Conservation (phyloP, 2,329 filamentous ascomycete genomes). For the Fusarium beomiforme region DNA sequence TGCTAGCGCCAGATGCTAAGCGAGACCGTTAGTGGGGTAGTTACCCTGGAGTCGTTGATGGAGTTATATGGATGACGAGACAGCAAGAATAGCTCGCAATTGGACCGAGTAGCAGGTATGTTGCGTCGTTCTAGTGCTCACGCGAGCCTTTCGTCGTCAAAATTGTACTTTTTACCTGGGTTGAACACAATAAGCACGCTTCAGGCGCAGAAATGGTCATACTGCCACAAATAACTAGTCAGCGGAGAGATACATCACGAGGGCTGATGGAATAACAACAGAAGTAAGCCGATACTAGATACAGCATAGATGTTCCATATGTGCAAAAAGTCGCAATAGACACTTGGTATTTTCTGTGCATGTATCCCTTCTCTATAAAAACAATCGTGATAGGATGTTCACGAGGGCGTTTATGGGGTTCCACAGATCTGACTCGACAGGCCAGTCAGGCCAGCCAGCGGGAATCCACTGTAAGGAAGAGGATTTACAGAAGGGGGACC, state of each 20-base stretch:
- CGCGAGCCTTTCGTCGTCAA: background rate
- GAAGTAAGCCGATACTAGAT: background rate
- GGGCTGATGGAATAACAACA: background rate
- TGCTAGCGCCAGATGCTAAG: slow-evolving; percentile 24
- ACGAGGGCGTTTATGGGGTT: slow-evolving; percentile 14
- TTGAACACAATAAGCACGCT: background rate
- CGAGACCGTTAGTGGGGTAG: background rate
- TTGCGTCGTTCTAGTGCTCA: slow-evolving; percentile 15
- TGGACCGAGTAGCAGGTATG: background rate
- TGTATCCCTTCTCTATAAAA: background rate
- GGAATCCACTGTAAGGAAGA: background rate
- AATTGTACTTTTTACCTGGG: background rate
- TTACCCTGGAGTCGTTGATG: background rate
- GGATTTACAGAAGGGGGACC: slow-evolving; percentile 23
- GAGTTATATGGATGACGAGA: background rate
- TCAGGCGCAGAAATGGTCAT: background rate
- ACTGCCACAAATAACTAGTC: background rate
- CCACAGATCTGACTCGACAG: slow-evolving; percentile 1
- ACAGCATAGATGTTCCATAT: background rate
- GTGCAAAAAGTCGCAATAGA: background rate
- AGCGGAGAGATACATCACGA: background rate
- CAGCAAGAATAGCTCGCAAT: background rate
- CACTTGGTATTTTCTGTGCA: background rate
- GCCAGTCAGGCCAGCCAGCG: background rate
- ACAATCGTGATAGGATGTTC: slow-evolving; percentile 16